Base-by-base conservation (phyloP, 139 green algal species). In the Picochlorum sp. region DNA sequence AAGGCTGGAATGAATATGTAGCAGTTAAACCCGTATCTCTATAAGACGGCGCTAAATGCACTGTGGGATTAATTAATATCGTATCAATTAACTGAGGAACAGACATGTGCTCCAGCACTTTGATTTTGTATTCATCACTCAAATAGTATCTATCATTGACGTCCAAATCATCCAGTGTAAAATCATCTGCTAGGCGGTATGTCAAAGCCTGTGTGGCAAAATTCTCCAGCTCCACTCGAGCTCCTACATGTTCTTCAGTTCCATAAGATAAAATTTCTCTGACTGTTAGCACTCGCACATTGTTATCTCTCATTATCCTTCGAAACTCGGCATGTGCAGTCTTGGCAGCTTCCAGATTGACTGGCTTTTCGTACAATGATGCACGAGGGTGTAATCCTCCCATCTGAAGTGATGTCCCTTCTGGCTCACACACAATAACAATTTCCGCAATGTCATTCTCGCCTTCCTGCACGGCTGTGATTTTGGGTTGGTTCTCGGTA, bases 71-170 rank as follows among this genome's bases (percentile, higher is more conserved):
- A 60, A 83, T 91, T 40, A 97, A 70, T 55, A 95, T 82, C 20
- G 86, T 90, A 70, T 97, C 86, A 29, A 97, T 89, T 7, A 97
- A 79, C 82, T 97, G 88, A 33, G 63, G 68, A 2, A 85, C 73
- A 52, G 60, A 74, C 87, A 96, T 95, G 60, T 80, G 51, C 70
- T 86, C 67, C 39, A 91, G 58, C 43, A 87, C 81, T 47, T 78
- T 72, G 10, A 69, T 63, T 75, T 93, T 96, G 81, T 96, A 95
- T 10, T 77, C 72, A 47, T 95, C 81, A 1, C 50, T 78, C 13
- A 94, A 37, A 71, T 90, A 94, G 37, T 79, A 74, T 7, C 61
- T 69, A 64, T 93, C 77, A 36, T 80, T 59, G 50, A 80, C 74
- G 13, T 75, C 63, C 2, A 95, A 39, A 10, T 84, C 73, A 26